Evolutionary conservation across 768 basidiomycete species (phyloP).

Genomic region (Xerocomellus chrysenteron): DNA sequence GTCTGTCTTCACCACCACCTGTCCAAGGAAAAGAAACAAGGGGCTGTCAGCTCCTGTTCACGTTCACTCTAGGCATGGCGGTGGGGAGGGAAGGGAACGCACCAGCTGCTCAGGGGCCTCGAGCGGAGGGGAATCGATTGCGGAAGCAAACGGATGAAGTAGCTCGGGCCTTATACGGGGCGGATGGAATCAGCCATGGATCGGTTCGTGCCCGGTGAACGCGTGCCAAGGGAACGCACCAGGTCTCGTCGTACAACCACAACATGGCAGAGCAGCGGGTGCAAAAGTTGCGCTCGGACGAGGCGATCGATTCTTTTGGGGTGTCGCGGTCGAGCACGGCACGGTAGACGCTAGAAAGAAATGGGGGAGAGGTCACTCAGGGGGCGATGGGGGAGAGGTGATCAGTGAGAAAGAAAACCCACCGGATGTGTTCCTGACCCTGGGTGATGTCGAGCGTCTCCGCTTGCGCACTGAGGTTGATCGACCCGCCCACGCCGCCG

Average conservation of each 20-base stretch:
- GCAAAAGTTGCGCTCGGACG: conserved; percentile 65
- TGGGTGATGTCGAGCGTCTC: conserved; percentile 49
- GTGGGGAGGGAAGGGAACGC: conserved; percentile 3
- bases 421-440: conserved; percentile 59
- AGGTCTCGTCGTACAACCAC: conserved; percentile 58
- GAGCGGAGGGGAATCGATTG: conserved; percentile 60
- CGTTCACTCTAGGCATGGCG: too few relatives aligned
- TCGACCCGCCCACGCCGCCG: conserved; percentile 61
- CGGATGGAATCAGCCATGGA: not conserved
- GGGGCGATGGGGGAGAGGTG: not conserved
- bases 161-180: conserved; percentile 50
- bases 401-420: not conserved
- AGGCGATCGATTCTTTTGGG: conserved; percentile 42
- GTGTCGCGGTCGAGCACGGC: conserved; percentile 61
- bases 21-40: not conserved
- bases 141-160: conserved; percentile 68
- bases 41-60: not conserved
- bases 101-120: conserved; percentile 52
- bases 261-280: conserved; percentile 63
- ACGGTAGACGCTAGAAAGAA: conserved; percentile 50
- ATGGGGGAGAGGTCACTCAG: not conserved
- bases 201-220: not conserved
- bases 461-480: conserved; percentile 60
- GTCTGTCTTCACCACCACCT: conserved; percentile 46
- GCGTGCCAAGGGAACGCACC: conserved; percentile 37